phyloP scores from a whole-genome alignment of 2,329 filamentous ascomycete genomes.

The Alternaria gansuensis region DNA sequence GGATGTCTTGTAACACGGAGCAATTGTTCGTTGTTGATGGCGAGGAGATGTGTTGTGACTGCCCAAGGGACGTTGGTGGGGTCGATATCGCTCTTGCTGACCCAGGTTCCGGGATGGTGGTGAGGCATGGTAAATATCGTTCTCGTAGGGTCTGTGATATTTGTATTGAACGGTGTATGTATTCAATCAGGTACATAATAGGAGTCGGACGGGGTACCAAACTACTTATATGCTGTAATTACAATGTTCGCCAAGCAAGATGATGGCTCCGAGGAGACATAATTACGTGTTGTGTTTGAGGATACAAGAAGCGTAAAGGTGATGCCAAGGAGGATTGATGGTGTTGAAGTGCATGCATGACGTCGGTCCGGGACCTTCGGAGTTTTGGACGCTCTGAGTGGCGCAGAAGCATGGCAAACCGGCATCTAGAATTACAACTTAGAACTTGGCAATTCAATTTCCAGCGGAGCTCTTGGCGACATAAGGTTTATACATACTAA shows the following conservation, averaged over 20 bases:
- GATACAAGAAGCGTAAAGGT: constrained; percentile 19
- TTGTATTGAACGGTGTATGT: constrained; percentile 26
- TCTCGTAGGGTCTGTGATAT: constrained; percentile 25
- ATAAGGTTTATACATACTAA: not conserved
- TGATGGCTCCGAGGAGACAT: constrained; percentile 8
- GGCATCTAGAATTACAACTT: constrained; percentile 21
- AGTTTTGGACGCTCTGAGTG: constrained; percentile 10
- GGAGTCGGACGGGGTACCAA: not conserved
- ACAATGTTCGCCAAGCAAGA: constrained; percentile 18
- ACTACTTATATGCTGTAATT: constrained; percentile 17
- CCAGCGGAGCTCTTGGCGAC: constrained; percentile 24
- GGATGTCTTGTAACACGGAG: constrained; percentile 42
- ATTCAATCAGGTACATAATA: constrained; percentile 30
- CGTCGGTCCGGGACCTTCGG: constrained; percentile 19
- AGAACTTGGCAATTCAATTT: constrained; percentile 16
- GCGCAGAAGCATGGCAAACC: constrained; percentile 1
- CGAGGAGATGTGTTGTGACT: constrained; percentile 46
- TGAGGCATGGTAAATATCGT: constrained; percentile 24
- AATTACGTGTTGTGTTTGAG: constrained; percentile 24
- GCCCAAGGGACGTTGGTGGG: constrained; percentile 37
- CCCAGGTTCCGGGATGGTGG: constrained; percentile 34
- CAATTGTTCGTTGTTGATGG: constrained; percentile 38
- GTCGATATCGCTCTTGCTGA: constrained; percentile 26
- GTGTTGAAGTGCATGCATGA: constrained; percentile 26
- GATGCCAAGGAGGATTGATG: constrained; percentile 18